Evolutionary conservation across 495 filamentous ascomycete genomes (phyloP).

Genomic region (Saxophila tyrrhenica): DNA sequence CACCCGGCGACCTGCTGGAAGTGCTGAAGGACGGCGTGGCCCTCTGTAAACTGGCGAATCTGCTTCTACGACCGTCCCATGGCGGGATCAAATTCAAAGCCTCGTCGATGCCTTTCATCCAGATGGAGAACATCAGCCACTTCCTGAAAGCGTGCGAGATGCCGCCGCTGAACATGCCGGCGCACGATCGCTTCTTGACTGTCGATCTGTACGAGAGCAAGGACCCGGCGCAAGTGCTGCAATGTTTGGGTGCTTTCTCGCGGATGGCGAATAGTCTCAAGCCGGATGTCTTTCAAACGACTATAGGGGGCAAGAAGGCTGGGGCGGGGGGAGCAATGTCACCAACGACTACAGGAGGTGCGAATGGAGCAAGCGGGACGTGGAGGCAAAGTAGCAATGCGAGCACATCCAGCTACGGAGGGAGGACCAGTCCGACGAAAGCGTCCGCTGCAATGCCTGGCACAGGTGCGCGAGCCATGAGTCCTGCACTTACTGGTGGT

Average conservation of each 20-base stretch:
- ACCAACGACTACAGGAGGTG: constrained; percentile 33
- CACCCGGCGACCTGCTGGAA: constrained; percentile 67
- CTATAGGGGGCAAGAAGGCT: constrained; percentile 56
- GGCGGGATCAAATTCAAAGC: constrained; percentile 64
- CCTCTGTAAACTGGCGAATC: constrained; percentile 83
- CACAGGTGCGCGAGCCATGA: constrained; percentile 29
- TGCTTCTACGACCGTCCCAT: constrained; percentile 55
- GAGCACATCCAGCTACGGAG: neutral
- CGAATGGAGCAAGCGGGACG: constrained; percentile 11
- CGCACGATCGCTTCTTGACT: constrained; percentile 93
- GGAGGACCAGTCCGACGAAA: constrained; percentile 50
- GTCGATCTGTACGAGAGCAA: constrained; percentile 95
- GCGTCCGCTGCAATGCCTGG: constrained; percentile 21
- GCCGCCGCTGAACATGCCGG: constrained; percentile 72
- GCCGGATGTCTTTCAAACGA: constrained; percentile 57
- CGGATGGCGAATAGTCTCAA: constrained; percentile 69
- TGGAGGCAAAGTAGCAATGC: neutral
- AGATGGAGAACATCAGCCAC: constrained; percentile 98
- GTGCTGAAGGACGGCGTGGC: constrained; percentile 78
- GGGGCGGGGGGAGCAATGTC: constrained; percentile 63
- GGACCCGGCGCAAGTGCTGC: constrained; percentile 91
- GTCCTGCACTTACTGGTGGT: constrained; percentile 44
- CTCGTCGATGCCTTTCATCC: constrained; percentile 91
- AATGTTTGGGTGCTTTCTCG: constrained; percentile 86
- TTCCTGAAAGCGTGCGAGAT: constrained; percentile 81